Base-by-base conservation (phyloP, 495 filamentous ascomycete genomes). In the Aspergillus avenaceus region DNA sequence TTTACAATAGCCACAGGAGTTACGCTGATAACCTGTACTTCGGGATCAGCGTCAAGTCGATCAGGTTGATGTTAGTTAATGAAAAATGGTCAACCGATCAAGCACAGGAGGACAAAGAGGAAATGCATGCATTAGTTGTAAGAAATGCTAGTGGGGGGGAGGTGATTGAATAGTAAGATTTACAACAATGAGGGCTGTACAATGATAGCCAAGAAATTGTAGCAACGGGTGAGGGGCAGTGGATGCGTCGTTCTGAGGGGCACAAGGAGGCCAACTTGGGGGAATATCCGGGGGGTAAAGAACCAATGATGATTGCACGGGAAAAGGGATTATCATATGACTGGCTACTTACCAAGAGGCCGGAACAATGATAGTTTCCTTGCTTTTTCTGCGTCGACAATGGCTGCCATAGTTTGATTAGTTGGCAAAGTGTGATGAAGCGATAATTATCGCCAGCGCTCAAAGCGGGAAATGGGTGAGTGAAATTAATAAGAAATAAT, bases 1-100 rank as follows among this genome's bases (percentile, higher is more conserved):
- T 64, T 79, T 79, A 65, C 78, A 81, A 63, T 81, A 81, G 50
- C 78, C 78, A 59, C 78, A 81, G 22, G 68, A 66, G 48, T 73
- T 73, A 34, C 67, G 71, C 54, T 77, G 74, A 58, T 78, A 78
- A 45, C 75, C 75, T 78, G 56, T 24, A 41, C 46, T 22, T 22
- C 14, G 45, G 26, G 23, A 56, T 50, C 27, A 52, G 47, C 34
- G 16, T 32, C 9, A 3, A 12, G 11, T 32, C 14, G 14, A 4
- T 9, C 13, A 25, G 11, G 12, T 0, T 37, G 18, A 5, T 4
- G 25, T 58, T 50, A 53, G 53, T 53, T 53, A 58, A 29, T 26
- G 25, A 50, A 22, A n/a, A 47, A 50, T 24, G 50, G 50, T 51
- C 49, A 50, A 46, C 50, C 13, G 43, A 43, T 26, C 23, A 45